Conservation (phyloP, 805 yeast genomes). For the Saccharomyces paradoxus region DNA sequence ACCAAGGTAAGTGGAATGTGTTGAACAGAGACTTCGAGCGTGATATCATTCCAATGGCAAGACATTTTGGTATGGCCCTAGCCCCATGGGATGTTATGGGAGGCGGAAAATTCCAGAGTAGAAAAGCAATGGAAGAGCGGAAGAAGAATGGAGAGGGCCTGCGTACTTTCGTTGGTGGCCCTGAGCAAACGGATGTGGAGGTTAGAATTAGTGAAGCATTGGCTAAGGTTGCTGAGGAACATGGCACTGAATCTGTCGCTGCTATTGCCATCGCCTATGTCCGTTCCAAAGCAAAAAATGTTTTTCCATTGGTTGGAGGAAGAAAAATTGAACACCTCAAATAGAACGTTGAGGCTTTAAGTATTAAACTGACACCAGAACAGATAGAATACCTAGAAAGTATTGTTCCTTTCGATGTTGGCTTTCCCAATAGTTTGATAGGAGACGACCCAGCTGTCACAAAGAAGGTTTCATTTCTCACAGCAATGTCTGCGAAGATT, state of each 20-base stretch:
- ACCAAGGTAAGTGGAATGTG: conserved; percentile 19
- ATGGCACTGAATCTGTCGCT: conserved; percentile 7
- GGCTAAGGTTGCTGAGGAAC: conserved; percentile 3
- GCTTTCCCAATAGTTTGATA: conserved; percentile 12
- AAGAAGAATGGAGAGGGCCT: conserved; percentile 10
- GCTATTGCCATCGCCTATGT: conserved; percentile 20
- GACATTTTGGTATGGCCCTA: conserved; percentile 18
- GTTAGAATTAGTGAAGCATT: conserved; percentile 12
- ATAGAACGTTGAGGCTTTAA: conserved; percentile 13
- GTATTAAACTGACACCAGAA: conserved; percentile 10
- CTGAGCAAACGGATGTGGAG: conserved; percentile 10
- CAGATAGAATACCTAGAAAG: conserved; percentile 11
- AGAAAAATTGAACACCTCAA: conserved; percentile 16
- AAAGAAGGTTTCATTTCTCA: neutral
- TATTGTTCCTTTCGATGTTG: conserved; percentile 11
- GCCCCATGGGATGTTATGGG: conserved; percentile 21
- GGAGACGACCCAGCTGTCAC: conserved; percentile 11
- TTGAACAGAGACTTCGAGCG: conserved; percentile 17
- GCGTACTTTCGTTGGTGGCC: conserved; percentile 1
- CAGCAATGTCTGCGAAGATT: conserved; percentile 2
- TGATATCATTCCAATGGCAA: conserved; percentile 20
- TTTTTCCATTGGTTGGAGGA: conserved; percentile 19
- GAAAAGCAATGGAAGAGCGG: conserved; percentile 11
- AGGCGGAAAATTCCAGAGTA: conserved; percentile 15
- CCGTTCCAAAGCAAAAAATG: conserved; percentile 12